Evolutionary conservation across 441 rosid genomes (phyloP).

Genomic region (Arabidopsis hybrid): DNA sequence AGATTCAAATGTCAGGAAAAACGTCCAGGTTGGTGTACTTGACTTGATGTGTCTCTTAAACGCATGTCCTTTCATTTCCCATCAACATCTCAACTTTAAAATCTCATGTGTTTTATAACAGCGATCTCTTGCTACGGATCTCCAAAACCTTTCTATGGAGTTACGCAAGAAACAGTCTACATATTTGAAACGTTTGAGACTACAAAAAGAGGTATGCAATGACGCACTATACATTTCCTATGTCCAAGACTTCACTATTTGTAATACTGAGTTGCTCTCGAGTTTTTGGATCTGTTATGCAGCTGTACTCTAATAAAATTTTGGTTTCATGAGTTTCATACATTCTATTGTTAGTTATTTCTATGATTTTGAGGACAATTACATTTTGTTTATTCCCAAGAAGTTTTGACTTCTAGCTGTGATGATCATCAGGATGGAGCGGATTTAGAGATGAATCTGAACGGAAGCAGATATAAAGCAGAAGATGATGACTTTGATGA

Average conservation of each 20-base stretch:
- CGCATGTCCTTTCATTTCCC: background rate
- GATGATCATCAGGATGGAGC: conserved; percentile 77
- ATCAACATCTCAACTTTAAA: background rate
- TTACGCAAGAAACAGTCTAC: conserved; percentile 94
- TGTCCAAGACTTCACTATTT: conserved; percentile 22
- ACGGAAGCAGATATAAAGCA: conserved; percentile 63
- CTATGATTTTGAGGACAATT: too few relatives aligned
- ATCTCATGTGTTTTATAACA: conserved; percentile 42
- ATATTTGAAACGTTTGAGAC: conserved; percentile 88
- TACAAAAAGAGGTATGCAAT: conserved; percentile 76
- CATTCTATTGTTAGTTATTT: conserved; percentile 8
- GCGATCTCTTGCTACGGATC: conserved; percentile 97
- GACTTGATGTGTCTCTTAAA: conserved; percentile 18
- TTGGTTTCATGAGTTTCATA: background rate
- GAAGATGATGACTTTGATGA: conserved; percentile 83
- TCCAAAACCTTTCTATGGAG: conserved; percentile 90
- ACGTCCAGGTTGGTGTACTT: conserved; percentile 71
- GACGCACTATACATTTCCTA: conserved; percentile 6
- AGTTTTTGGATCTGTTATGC: conserved; percentile 11
- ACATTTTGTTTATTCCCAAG: background rate
- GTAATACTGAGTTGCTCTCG: conserved; percentile 12
- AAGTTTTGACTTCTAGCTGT: conserved; percentile 32
- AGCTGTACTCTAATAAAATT: background rate
- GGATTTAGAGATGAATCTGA: conserved; percentile 88
- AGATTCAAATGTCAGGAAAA: conserved; percentile 87